Percentiles rank a stretch among this genome's conserved stretches.
Evolutionary conservation across 2,329 filamentous ascomycete genomes (phyloP).

Genomic region (Trichoderma asperellum): DNA sequence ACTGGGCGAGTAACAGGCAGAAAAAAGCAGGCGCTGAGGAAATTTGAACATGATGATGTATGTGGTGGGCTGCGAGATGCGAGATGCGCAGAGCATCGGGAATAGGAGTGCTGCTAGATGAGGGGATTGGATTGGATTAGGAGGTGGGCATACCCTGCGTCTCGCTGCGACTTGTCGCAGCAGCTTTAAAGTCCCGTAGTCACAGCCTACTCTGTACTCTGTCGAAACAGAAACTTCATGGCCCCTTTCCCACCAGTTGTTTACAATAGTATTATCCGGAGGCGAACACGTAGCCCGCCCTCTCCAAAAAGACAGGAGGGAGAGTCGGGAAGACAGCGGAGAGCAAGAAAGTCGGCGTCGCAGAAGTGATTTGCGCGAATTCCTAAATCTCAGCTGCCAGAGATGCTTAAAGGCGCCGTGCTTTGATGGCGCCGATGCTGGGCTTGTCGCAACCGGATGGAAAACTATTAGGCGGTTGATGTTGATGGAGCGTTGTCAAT

Average conservation of each 20-base stretch:
- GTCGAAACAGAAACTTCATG: conserved; percentile 30
- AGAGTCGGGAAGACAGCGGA: conserved; percentile 4
- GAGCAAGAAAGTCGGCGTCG: conserved; percentile 26
- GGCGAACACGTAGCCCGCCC: conserved; percentile 30
- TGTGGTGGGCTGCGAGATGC: background rate
- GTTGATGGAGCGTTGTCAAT: conserved; percentile 40
- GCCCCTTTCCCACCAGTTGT: conserved; percentile 37
- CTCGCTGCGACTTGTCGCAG: conserved; percentile 33
- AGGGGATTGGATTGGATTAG: conserved; percentile 29
- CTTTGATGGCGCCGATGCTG: conserved; percentile 35
- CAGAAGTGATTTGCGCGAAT: conserved; percentile 31
- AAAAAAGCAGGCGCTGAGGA: background rate
- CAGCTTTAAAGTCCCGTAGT: conserved; percentile 35
- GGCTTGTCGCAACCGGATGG: conserved; percentile 35
- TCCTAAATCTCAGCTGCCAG: conserved; percentile 30
- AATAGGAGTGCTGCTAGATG: conserved; percentile 34
- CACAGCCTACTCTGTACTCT: conserved; percentile 30
- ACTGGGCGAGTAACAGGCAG: background rate
- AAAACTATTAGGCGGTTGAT: conserved; percentile 30
- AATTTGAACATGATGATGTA: background rate
- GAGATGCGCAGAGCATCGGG: conserved; percentile 31
- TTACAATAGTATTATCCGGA: conserved; percentile 44
- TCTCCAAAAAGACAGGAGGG: conserved; percentile 9
- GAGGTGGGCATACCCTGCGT: conserved; percentile 42
- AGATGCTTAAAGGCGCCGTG: conserved; percentile 34